Evolutionary conservation across 805 yeast species (phyloP).

Genomic region (Ogataea pignaliae): DNA sequence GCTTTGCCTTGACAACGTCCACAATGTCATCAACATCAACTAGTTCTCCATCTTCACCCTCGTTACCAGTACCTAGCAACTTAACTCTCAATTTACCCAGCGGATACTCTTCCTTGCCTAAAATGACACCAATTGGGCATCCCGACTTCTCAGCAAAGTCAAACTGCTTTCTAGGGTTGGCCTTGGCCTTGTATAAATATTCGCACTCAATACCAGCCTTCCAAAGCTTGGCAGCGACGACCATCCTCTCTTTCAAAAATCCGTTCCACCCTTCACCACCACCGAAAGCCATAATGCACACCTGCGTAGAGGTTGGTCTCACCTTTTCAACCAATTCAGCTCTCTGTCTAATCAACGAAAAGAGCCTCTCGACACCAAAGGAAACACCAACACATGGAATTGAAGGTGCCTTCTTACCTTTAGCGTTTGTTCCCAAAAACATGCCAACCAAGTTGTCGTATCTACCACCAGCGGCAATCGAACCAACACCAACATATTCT

Average conservation of each 20-base stretch:
- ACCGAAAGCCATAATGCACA: conserved; percentile 95
- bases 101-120: conserved; percentile 91
- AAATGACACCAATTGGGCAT: conserved; percentile 82
- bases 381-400: conserved; percentile 98
- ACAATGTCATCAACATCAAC: conserved; percentile 61
- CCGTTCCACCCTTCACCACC: conserved; percentile 98
- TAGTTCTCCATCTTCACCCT: conserved; percentile 80
- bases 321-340: conserved; percentile 57
- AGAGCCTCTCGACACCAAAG: conserved; percentile 93
- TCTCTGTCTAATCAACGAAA: conserved; percentile 82
- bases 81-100: conserved; percentile 83
- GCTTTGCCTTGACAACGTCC: conserved; percentile 36
- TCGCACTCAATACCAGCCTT: conserved; percentile 84
- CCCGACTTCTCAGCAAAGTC: conserved; percentile 97
- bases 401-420: conserved; percentile 56
- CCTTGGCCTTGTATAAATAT: conserved; percentile 87
- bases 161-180: conserved; percentile 92
- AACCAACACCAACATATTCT: conserved; percentile 96
- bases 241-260: conserved; percentile 87
- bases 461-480: conserved; percentile 98
- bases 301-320: conserved; percentile 87
- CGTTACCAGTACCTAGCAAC: conserved; percentile 77
- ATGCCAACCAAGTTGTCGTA: conserved; percentile 95
- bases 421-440: conserved; percentile 83
- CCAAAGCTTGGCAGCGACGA: conserved; percentile 81